phyloP scores from a whole-genome alignment of 345 rosid species.

The Durio zibethinus region DNA sequence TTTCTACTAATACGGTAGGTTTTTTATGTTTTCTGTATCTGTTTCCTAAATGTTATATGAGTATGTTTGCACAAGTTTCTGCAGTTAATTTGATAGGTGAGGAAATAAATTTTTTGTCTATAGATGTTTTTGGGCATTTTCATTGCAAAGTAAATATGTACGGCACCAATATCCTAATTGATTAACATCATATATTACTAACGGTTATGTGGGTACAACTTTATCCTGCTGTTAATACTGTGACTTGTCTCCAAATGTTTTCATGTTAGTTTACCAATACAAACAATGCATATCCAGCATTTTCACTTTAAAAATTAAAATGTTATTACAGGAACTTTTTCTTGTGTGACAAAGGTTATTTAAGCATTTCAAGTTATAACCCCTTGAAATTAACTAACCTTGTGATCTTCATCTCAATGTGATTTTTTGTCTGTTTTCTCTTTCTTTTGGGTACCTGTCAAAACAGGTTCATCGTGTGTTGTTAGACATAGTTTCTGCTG shows the following conservation, averaged over 20 bases:
- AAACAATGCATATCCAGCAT: neutral
- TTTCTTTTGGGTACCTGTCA: conserved; percentile 15
- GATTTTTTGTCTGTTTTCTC: conserved; percentile 2
- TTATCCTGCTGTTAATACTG: neutral
- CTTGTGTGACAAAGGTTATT: neutral
- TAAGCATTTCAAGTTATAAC: neutral
- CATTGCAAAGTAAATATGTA: neutral
- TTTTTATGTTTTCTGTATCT: neutral
- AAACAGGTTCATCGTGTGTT: conserved; percentile 89
- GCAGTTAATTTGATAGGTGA: neutral
- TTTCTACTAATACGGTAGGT: neutral
- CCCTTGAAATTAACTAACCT: neutral
- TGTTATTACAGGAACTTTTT: neutral
- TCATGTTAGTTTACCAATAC: neutral
- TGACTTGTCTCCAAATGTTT: neutral
- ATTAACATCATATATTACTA: neutral
- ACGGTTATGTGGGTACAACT: neutral
- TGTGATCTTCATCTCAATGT: neutral
- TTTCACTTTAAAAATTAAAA: neutral
- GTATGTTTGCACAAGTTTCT: neutral
- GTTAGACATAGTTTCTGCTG: conserved; percentile 80
- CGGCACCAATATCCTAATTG: neutral
- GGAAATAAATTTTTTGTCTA: neutral
- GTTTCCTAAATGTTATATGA: neutral
- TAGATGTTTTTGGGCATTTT: neutral